Percentiles rank a stretch among this genome's conserved stretches.
Conservation (phyloP, 208 protist genomes). For the Trypanosoma scelopori region DNA sequence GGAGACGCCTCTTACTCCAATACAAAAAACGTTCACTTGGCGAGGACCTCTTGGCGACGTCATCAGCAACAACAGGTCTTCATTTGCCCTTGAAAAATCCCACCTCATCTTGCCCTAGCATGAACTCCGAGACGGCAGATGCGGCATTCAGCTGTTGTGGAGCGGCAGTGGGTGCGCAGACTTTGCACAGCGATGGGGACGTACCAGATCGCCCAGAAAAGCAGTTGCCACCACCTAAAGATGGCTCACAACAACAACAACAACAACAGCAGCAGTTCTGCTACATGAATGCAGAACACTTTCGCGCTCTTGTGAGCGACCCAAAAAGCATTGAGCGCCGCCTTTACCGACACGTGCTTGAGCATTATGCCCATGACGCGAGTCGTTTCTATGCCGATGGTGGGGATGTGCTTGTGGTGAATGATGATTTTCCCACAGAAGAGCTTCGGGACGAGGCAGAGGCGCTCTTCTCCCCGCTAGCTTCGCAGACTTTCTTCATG, state of each 20-base stretch:
- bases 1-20: slow-evolving; percentile 61
- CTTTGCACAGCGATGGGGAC: no score
- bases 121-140: no score
- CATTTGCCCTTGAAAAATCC: neutral
- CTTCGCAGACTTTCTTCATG: slow-evolving; percentile 70
- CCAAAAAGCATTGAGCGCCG: slow-evolving; percentile 51
- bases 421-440: slow-evolving; percentile 84
- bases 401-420: slow-evolving; percentile 80
- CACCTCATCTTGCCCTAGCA: no score
- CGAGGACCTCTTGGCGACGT: neutral
- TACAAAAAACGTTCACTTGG: slow-evolving; percentile 16
- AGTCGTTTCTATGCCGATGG: slow-evolving; percentile 68
- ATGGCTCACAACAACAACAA: neutral
- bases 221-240: slow-evolving; percentile 3
- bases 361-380: slow-evolving; percentile 57
- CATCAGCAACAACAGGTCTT: neutral
- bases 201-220: neutral
- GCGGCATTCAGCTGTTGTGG: no score
- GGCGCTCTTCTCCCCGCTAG: slow-evolving; percentile 49
- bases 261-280: slow-evolving; percentile 10
- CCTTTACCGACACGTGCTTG: slow-evolving; percentile 67
- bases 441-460: slow-evolving; percentile 75
- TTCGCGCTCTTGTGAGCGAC: slow-evolving; percentile 51
- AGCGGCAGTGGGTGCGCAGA: no score
- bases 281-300: slow-evolving; percentile 61